Conservation (phyloP, 2,329 filamentous ascomycete species). For the Ophiostoma himal-ulmi region DNA sequence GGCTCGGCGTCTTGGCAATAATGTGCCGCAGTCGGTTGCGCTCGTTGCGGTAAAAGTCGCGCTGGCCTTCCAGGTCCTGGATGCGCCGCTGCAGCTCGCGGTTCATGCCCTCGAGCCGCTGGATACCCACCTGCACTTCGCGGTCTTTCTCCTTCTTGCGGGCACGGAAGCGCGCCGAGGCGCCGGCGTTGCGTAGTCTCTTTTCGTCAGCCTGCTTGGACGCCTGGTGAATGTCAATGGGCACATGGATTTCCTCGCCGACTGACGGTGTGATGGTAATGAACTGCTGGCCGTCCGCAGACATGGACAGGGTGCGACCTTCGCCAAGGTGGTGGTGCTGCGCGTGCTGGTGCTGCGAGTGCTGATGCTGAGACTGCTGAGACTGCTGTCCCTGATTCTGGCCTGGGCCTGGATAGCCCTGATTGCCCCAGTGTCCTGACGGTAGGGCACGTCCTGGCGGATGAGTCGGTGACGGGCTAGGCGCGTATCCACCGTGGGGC, state of each 20-base stretch:
- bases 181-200: slow-evolving; percentile 75
- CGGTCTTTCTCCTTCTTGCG: slow-evolving; percentile 77
- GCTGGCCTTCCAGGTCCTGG: slow-evolving; percentile 53
- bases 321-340: slow-evolving; percentile 6
- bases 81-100: slow-evolving; percentile 55
- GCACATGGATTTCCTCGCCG: slow-evolving; percentile 50
- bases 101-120: slow-evolving; percentile 62
- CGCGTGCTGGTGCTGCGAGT: background rate
- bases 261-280: slow-evolving; percentile 34
- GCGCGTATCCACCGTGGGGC: background rate
- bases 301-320: slow-evolving; percentile 23
- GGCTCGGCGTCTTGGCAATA: slow-evolving; percentile 53
- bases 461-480: background rate
- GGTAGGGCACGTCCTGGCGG: background rate
- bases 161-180: slow-evolving; percentile 74
- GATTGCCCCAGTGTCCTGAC: background rate
- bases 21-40: slow-evolving; percentile 66
- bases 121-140: slow-evolving; percentile 62
- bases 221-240: slow-evolving; percentile 73
- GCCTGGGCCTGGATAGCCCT: background rate
- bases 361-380: slow-evolving; percentile 6
- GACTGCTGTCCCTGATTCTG: background rate
- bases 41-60: slow-evolving; percentile 68
- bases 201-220: slow-evolving; percentile 82
- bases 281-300: slow-evolving; percentile 30